Base-by-base conservation (phyloP, 2,329 filamentous ascomycete species). In the Coniella vitis region DNA sequence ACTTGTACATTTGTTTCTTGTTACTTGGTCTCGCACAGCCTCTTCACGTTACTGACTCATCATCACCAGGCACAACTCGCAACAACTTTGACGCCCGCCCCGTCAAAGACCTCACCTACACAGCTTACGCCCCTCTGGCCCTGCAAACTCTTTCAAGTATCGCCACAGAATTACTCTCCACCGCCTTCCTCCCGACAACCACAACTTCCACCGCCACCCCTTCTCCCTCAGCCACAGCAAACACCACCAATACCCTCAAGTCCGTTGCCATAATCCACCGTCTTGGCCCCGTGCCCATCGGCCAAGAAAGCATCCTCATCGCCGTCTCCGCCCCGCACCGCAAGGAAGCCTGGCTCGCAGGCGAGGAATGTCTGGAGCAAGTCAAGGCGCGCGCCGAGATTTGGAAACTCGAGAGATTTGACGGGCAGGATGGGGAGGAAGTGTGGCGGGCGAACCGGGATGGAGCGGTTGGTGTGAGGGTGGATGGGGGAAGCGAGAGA, bases 391-490 rank as follows among this genome's bases (percentile, higher is more conserved):
- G 76, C 56, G 88, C 88, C n/a, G 93, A 98, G 71, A 84, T 98
- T 37, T 96, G 91, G 91, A 96, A 96, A 70, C 73, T 82, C 56
- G 91, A 97, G 70, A 86, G 89, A 64, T 96, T 96, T 72, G 81
- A 78, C n/a, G 38, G 13, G 39, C 84, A 78, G 1, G 84, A 82
- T 19, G 84, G 86, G 55, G 45, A 12, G 12, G 87, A 83, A 7
- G 77, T 93, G 38, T 96, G 90, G 90, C 83, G 89, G 68, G 88
- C 87, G 53, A 96, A 96, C 68, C 70, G 84, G 55, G 90, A 95
- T 67, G 86, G 86, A 9, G 71, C 73, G 52, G 66, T 69, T 41
- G 84, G 81, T 7, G 70, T 73, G 38, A 72, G 65, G 57, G 64
- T 77, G 51, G 19, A 3, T 7, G 5, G 22, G 4, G 36, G 21